Base-by-base conservation (phyloP, 306 rosid genomes). In the Glycine tomentella region DNA sequence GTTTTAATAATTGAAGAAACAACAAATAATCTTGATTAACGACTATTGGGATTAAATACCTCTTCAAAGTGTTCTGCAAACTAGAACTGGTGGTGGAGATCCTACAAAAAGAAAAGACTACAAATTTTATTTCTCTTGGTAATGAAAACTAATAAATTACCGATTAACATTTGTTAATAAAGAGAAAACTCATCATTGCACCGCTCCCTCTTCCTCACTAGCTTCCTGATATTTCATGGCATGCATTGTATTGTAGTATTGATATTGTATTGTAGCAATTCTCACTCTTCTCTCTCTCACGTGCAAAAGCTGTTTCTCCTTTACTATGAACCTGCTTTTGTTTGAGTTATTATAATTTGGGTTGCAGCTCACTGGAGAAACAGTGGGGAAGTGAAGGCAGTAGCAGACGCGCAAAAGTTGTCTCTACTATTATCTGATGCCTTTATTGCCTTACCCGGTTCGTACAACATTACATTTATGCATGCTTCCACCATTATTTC, bases 351-450 rank as follows among this genome's bases (percentile, higher is more conserved):
- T 4, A 36, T 36, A 0, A 36, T 57, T 57, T 73, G 51, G 81
- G 40, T 78, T n/a, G 86, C 92, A 95, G 99, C 89, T 95, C 33
- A 93, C 98, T 50, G 99, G 99, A 84, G 98, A 91, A 72, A 92
- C 99, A 69, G 97, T 95, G 16, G 99, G 65, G 99, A 95, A 85
- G 97, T 93, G 87, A 95, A 91, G 83, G 93, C 99, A 74, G 99
- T 95, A 36, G 95, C 98, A 77, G 98, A 91, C 86, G 93, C 93
- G 99, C 99, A 95, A 95, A 95, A 85, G 99, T n/a, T n/a, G n/a
- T n/a, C n/a, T n/a, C n/a, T n/a, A n/a, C n/a, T n/a, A n/a, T n/a
- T n/a, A n/a, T n/a, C 99, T 57, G 99, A 95, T 87, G 99, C 99
- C 75, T 95, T 95, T 77, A 95, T 95, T 87, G 99, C 99, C 85